Evolutionary conservation across 768 basidiomycete species (phyloP).

Genomic region (Termitomyces sp.): DNA sequence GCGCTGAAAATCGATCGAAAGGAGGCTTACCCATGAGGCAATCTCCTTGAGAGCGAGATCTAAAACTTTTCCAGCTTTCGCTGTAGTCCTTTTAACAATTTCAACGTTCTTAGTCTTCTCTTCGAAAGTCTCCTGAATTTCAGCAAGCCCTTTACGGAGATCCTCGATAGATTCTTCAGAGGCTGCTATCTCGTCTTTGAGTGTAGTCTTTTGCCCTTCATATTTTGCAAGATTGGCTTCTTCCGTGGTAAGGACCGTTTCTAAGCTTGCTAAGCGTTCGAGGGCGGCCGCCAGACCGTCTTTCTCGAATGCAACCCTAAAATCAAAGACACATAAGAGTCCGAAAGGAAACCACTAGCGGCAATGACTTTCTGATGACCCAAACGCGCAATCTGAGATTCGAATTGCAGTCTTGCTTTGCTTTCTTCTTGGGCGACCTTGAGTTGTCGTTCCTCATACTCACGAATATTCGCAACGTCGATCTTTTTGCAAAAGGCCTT

Average conservation of each 20-base stretch:
- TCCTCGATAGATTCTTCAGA: slow-evolving; percentile 49
- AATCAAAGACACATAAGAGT: not conserved
- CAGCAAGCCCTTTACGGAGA: slow-evolving; percentile 57
- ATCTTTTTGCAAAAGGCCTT: slow-evolving; percentile 74
- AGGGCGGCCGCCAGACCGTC: slow-evolving; percentile 63
- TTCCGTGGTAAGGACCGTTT: slow-evolving; percentile 47
- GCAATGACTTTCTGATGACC: slow-evolving; percentile 65
- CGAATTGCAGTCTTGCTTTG: slow-evolving; percentile 74
- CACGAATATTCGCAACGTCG: slow-evolving; percentile 74
- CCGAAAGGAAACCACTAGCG: not conserved
- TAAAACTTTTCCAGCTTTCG: slow-evolving; percentile 66
- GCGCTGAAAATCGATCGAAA: not conserved
- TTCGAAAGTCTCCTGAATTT: slow-evolving; percentile 58
- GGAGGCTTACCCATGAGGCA: slow-evolving; percentile 52
- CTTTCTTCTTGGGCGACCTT: slow-evolving; percentile 86
- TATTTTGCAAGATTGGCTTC: slow-evolving; percentile 45
- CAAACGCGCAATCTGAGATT: slow-evolving; percentile 81
- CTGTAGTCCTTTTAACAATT: slow-evolving; percentile 63
- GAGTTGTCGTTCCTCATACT: slow-evolving; percentile 90
- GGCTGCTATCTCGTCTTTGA: slow-evolving; percentile 54
- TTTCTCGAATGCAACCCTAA: slow-evolving; percentile 74
- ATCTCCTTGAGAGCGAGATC: slow-evolving; percentile 93
- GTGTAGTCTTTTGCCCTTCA: slow-evolving; percentile 45
- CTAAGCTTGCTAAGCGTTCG: slow-evolving; percentile 55
- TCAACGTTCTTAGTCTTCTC: slow-evolving; percentile 73